A percentile compares a stretch with the other conserved stretches of the same genome.
Evolutionary conservation across 176 grass and related monocot species (phyloP).

Genomic region (Chloris gayana): DNA sequence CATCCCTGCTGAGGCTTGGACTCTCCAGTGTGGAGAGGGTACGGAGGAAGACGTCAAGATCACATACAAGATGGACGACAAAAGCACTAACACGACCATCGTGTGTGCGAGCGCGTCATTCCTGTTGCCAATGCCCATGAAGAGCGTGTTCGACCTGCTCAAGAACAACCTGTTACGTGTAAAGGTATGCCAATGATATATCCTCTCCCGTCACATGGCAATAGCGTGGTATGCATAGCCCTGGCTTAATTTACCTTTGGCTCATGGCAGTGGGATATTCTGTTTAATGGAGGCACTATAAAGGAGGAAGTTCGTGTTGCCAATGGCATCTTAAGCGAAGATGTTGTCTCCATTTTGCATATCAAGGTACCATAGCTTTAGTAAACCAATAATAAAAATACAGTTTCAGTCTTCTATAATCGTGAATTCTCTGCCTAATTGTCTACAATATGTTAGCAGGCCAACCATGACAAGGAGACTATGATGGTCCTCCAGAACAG

Average conservation of each 20-base stretch:
- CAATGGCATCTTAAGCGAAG: slow-evolving; percentile 31
- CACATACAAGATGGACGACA: slow-evolving; percentile 27
- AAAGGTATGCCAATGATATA: slow-evolving; percentile 24
- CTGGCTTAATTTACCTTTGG: neutral
- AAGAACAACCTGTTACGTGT: slow-evolving; percentile 29
- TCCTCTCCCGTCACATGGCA: neutral
- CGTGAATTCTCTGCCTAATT: neutral
- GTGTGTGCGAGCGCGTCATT: slow-evolving; percentile 51
- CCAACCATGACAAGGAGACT: neutral
- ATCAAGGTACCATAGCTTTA: slow-evolving; percentile 39
- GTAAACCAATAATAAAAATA: neutral
- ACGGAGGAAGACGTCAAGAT: slow-evolving; percentile 48
- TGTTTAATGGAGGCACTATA: slow-evolving; percentile 37
- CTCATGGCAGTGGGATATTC: slow-evolving; percentile 60
- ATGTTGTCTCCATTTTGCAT: slow-evolving; percentile 57
- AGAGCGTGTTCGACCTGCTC: slow-evolving; percentile 50
- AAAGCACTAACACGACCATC: slow-evolving; percentile 6
- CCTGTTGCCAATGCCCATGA: slow-evolving; percentile 38
- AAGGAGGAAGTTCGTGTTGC: slow-evolving; percentile 49
- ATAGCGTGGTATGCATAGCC: no score
- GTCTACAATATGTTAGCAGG: slow-evolving; percentile 11
- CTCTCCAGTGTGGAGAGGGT: slow-evolving; percentile 34
- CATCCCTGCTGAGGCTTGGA: slow-evolving; percentile 35
- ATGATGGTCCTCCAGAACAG: slow-evolving; percentile 72
- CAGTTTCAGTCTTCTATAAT: neutral